Evolutionary conservation across 129 eudicot species (phyloP).

Genomic region (Chrysanthemum makinoi): DNA sequence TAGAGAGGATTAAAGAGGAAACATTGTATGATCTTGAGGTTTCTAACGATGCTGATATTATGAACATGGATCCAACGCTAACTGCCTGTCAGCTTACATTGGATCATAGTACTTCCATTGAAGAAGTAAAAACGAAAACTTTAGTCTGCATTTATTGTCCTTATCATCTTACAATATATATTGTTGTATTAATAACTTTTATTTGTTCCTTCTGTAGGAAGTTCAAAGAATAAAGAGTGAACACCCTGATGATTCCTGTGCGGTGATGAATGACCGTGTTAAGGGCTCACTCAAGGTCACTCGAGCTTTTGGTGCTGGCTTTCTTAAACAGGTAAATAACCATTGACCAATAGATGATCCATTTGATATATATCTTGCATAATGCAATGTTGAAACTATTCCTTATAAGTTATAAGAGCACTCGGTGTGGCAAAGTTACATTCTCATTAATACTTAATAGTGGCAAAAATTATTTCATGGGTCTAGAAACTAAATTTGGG

Average conservation of each 20-base stretch:
- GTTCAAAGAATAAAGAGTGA: constrained; percentile 66
- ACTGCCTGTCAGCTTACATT: constrained; percentile 72
- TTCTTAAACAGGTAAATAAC: constrained; percentile 88
- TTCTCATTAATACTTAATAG: constrained; percentile 31
- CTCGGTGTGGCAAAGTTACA: constrained; percentile 31
- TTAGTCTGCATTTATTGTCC: neutral
- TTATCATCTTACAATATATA: constrained; percentile 4
- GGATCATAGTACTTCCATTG: constrained; percentile 90
- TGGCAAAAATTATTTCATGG: constrained; percentile 11
- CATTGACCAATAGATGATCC: neutral
- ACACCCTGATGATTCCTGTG: constrained; percentile 77
- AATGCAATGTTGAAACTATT: constrained; percentile 22
- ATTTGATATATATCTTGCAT: constrained; percentile 10
- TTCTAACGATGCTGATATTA: constrained; percentile 46
- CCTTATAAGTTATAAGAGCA: constrained; percentile 12
- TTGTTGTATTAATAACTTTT: neutral
- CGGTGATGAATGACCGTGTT: constrained; percentile 86
- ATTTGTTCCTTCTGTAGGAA: constrained; percentile 51
- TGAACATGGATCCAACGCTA: constrained; percentile 40
- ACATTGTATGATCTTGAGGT: constrained; percentile 78
- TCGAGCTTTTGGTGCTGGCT: constrained; percentile 97
- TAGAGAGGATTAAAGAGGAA: constrained; percentile 94
- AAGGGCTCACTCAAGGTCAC: constrained; percentile 97
- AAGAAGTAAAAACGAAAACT: constrained; percentile 51
- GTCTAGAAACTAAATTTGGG: constrained; percentile 9